Conservation (phyloP, 805 yeast species). For the Wickerhamomyces tratensis region DNA sequence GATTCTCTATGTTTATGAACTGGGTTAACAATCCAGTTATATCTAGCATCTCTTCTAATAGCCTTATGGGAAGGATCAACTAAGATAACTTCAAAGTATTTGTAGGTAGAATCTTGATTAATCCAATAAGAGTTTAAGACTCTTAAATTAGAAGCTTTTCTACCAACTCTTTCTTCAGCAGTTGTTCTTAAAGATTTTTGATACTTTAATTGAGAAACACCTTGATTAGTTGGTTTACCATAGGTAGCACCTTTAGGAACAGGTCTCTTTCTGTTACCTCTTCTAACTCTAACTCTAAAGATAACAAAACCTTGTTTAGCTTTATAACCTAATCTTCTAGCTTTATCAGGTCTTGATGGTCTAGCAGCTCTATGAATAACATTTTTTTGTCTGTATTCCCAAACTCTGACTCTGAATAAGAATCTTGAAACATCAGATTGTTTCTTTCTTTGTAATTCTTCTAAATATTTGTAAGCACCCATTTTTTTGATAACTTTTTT, state of each 20-base stretch:
- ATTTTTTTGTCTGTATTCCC: slow-evolving; percentile 99
- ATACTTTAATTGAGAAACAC: slow-evolving; percentile 98
- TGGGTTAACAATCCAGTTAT: slow-evolving; percentile 99
- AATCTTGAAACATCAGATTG: slow-evolving; percentile 99
- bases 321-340: slow-evolving; percentile 99
- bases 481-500: slow-evolving; percentile 45
- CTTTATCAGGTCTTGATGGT: slow-evolving; percentile 99
- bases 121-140: slow-evolving; percentile 99
- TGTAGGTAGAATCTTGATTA: slow-evolving; percentile 99
- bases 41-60: slow-evolving; percentile 95
- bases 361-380: slow-evolving; percentile 98
- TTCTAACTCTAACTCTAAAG: slow-evolving; percentile 98
- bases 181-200: slow-evolving; percentile 96
- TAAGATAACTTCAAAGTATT: slow-evolving; percentile 96
- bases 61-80: slow-evolving; percentile 98
- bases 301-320: slow-evolving; percentile 99
- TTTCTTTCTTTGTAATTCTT: slow-evolving; percentile 99
- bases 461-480: slow-evolving; percentile 99
- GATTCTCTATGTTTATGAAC: slow-evolving; percentile 99
- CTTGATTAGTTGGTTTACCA: slow-evolving; percentile 99
- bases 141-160: slow-evolving; percentile 98
- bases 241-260: slow-evolving; percentile 99
- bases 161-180: slow-evolving; percentile 99
- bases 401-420: slow-evolving; percentile 99
- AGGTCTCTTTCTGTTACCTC: slow-evolving; percentile 99